Base-by-base conservation (phyloP, 2,329 filamentous ascomycete genomes). In the Ceratocystis papillata region DNA sequence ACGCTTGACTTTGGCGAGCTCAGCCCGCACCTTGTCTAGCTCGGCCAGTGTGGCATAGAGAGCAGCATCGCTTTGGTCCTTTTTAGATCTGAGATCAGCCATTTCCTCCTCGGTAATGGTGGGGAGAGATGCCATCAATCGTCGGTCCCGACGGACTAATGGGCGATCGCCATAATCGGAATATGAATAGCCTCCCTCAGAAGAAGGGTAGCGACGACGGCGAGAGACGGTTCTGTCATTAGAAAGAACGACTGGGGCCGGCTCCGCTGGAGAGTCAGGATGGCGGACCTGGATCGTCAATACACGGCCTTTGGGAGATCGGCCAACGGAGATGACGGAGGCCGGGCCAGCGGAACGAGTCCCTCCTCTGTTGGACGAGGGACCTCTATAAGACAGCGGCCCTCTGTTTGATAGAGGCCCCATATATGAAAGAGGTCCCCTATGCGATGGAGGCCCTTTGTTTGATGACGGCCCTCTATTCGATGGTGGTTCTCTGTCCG, bases 41-140 rank as follows among this genome's bases (percentile, higher is more conserved):
- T 96, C 46, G 89, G 90, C 28, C 90, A 96, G 76, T 80, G 91
- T 67, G 90, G 66, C 66, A 20, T 53, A 65, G 5, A 67, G 57
- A 2, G 66, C 66, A 30, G 63, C 63, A 57, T 67, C 57, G 46
- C 63, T 67, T 17, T 67, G 53, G 8, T 62, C 63, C 30, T 67
- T 62, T 33, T 67, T 48, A n/a, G 33, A 57, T 17, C 64, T 46
- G 1, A 67, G 66, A 22, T 67, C 62, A 12, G 63, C 25, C 30
- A 67, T 53, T 30, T 67, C 63, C 46, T 65, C 63, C 46, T 67
- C 66, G 6, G 63, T 65, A 30, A 65, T 65, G 25, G 63, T 57
- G 8, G 57, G 33, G 3, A 61, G n/a, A n/a, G 57, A 15, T 12
- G 28, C 55, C 17, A 30, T 41, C 17, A 45, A 57, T 17, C 57